phyloP scores from a whole-genome alignment of 306 rosid species.

The Trifolium subterraneum region DNA sequence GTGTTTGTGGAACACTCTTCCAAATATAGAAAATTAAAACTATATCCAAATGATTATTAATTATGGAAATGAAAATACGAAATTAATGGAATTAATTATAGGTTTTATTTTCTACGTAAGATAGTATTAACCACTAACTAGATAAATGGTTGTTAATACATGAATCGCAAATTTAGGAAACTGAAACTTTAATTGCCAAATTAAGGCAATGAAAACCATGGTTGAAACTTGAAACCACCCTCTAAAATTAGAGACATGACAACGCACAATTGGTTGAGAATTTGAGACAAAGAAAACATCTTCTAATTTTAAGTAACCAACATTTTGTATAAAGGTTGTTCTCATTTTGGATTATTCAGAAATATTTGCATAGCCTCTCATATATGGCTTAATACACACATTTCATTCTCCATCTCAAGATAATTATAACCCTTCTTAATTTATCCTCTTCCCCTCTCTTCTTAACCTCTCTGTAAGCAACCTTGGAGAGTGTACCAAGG shows the following conservation, averaged over 20 bases:
- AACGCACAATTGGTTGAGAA: slow-evolving; percentile 7
- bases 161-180: slow-evolving; percentile 38
- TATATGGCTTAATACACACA: slow-evolving; percentile 5
- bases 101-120: background rate
- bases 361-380: slow-evolving; percentile 43
- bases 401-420: slow-evolving; percentile 11
- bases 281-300: background rate
- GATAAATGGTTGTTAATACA: slow-evolving; percentile 1
- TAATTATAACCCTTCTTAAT: slow-evolving; percentile 35
- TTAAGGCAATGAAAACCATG: slow-evolving; percentile 14
- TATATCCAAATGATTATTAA: background rate
- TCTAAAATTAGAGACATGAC: slow-evolving; percentile 37
- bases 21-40: slow-evolving; percentile 21
- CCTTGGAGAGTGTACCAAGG: slow-evolving; percentile 44
- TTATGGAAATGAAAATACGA: background rate
- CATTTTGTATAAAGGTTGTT: background rate
- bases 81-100: background rate
- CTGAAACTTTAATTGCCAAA: background rate
- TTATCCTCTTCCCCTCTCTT: background rate
- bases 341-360: slow-evolving; percentile 27
- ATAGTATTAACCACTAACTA: slow-evolving; percentile 29
- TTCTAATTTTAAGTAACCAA: slow-evolving; percentile 37
- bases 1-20: background rate
- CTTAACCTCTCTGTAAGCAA: slow-evolving; percentile 21
- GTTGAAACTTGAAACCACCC: slow-evolving; percentile 33